Conservation (phyloP, 306 rosid genomes). For the Lathyrus oleraceus region DNA sequence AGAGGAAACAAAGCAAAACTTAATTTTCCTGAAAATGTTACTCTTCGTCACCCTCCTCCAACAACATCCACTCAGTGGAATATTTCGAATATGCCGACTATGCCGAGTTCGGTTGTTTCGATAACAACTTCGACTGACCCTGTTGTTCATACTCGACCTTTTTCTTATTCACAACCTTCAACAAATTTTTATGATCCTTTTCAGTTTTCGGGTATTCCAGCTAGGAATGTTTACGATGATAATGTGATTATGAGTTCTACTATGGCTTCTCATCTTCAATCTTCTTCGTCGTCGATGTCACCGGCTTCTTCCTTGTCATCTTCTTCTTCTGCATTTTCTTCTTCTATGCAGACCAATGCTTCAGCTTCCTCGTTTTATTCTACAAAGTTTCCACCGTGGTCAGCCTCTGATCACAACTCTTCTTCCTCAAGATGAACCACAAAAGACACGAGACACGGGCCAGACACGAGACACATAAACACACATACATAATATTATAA, state of each 20-base stretch:
- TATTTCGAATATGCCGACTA: background rate
- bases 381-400: slow-evolving; percentile 36
- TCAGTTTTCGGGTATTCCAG: slow-evolving; percentile 7
- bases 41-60: slow-evolving; percentile 38
- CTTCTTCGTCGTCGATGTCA: slow-evolving; percentile 30
- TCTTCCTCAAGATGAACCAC: slow-evolving; percentile 32
- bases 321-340: slow-evolving; percentile 19
- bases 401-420: slow-evolving; percentile 40
- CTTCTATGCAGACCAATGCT: slow-evolving; percentile 29
- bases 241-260: slow-evolving; percentile 25
- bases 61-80: slow-evolving; percentile 20
- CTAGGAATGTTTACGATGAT: slow-evolving; percentile 38
- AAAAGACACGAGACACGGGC: background rate
- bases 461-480: background rate
- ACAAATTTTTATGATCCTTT: background rate
- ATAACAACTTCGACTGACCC: slow-evolving; percentile 51
- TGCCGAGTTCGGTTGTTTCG: slow-evolving; percentile 35
- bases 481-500: too few relatives aligned
- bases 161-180: slow-evolving; percentile 18
- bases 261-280: slow-evolving; percentile 42
- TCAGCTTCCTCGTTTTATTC: slow-evolving; percentile 26
- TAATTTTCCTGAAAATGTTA: slow-evolving; percentile 68
- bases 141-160: slow-evolving; percentile 42
- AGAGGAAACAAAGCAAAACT: slow-evolving; percentile 71
- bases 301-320: slow-evolving; percentile 33